Conservation (phyloP, 208 protist species). For the Leishmania aethiopica region DNA sequence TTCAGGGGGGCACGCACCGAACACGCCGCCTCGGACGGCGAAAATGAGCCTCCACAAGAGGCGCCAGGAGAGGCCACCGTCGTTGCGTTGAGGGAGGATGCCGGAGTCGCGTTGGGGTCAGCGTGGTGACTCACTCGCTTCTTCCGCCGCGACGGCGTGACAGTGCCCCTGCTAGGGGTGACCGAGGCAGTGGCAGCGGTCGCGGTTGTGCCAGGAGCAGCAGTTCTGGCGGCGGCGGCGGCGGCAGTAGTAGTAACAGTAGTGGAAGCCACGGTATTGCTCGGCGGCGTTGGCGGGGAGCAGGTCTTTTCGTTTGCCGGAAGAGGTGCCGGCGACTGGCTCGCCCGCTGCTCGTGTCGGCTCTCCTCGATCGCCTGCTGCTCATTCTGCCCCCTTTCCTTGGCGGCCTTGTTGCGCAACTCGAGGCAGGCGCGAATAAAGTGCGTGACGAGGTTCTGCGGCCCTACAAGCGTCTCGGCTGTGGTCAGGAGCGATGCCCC, state of each 20-base stretch:
- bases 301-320: constrained; percentile 7
- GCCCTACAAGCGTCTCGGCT: constrained; percentile 64
- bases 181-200: neutral
- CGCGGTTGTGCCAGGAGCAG: neutral
- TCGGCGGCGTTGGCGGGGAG: constrained; percentile 6
- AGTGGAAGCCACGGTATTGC: neutral
- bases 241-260: neutral
- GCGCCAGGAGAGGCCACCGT: neutral
- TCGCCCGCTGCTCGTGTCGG: constrained; percentile 51
- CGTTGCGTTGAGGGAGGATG: neutral
- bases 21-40: neutral
- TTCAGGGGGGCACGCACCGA: constrained; percentile 19
- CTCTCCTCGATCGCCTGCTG: constrained; percentile 57
- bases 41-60: neutral
- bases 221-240: neutral
- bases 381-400: constrained; percentile 50
- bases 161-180: constrained; percentile 1
- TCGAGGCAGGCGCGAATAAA: constrained; percentile 90
- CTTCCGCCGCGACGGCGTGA: constrained; percentile 19
- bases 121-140: constrained; percentile 21
- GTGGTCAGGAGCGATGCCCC: constrained; percentile 50
- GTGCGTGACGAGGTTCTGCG: constrained; percentile 81
- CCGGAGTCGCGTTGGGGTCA: constrained; percentile 20
- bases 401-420: constrained; percentile 37
- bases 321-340: constrained; percentile 45